Evolutionary conservation across 768 basidiomycete genomes (phyloP), one percentile per base, ranked within the genome.

Genomic region (Lepiota brunneoincarnata): DNA sequence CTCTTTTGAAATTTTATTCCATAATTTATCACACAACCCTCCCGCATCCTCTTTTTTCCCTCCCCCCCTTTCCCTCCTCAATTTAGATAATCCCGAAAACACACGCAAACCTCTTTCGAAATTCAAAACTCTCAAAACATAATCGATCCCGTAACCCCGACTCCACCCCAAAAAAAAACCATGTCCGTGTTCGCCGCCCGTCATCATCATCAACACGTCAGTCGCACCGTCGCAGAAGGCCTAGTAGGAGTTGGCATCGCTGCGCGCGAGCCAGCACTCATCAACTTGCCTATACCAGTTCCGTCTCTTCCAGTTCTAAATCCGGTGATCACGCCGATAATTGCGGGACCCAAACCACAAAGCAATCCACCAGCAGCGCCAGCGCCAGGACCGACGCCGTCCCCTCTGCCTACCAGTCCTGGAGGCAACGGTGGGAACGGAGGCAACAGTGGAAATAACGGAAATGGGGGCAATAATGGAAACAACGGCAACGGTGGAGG

Each of bases 261-360:
- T 17, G 20, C 66, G 44, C 75, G 78, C 56, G 67, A 68, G 15
- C 75, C 76, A 34, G 58, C 67, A 2, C 72, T 75, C 57, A 63
- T 75, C 37, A 68, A 69, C 34, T 60, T 75, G 2, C 67, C 74
- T 28, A 56, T 75, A 21, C 66, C 74, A 6, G 41, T 75, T 20
- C 74, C 75, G 12, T 69, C 74, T 6, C 61, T 79, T 35, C 75
- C 79, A 2, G 44, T 80, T 24, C 59, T 76, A 26, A 63, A 64
- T n/a, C 67, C 71, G 2, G 26, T 81, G 15, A 48, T 74, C 35
- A 66, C 56, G 18, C 64, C 74, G 20, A 23, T 79, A 28, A 36
- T 77, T 23, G 66, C 61, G 21, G 66, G 63, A 12, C 62, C n/a
- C 54, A 23, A 67, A 66, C 46, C 24, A 45, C 15, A 40, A 48